Base-by-base conservation (phyloP, 2,329 filamentous ascomycete species). In the Aspergillus sp. region DNA sequence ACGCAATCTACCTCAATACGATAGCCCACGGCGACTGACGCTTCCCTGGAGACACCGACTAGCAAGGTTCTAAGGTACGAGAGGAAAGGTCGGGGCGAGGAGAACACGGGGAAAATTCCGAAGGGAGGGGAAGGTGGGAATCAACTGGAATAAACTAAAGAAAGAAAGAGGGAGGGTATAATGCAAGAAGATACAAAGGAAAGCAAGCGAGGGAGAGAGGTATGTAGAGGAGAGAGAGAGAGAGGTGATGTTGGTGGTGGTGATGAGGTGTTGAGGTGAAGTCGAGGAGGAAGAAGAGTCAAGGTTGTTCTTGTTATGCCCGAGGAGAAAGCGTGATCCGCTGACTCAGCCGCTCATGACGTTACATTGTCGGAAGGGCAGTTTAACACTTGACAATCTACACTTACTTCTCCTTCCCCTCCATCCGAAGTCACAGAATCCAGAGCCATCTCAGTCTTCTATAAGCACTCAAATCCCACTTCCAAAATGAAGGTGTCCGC, bases 401-500 rank as follows among this genome's bases (percentile, higher is more conserved):
- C 20, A 22, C 14, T 17, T 41, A 11, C 14, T 41, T 32, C 35
- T 26, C 45, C 26, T 22, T 19, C 46, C 16, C 14, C 11, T 41
- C 16, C n/a, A 7, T 7, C 45, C 16, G 38, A 5, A n/a, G 6
- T 30, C 6, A 42, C 17, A 19, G 1, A 32, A 16, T 16, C 14
- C n/a, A 20, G 32, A 5, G 2, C 33, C n/a, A 35, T n/a, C 14
- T 14, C 32, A 17, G 43, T 20, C 38, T 5, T 43, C 19, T n/a
- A 49, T 20, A 7, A 19, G 33, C 16, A 20, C 32, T 41, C n/a
- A 16, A 4, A 16, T 30, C 46, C 19, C 16, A 19, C 20, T 47
- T 9, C 6, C 26, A 52, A 36, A 4, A 94, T 93, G 89, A 89
- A 82, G 74, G 74, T 86, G 62, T 69, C 87, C 61, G 67, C 82